Conservation (phyloP, 495 filamentous ascomycete species). For the Neurospora tetraspora region DNA sequence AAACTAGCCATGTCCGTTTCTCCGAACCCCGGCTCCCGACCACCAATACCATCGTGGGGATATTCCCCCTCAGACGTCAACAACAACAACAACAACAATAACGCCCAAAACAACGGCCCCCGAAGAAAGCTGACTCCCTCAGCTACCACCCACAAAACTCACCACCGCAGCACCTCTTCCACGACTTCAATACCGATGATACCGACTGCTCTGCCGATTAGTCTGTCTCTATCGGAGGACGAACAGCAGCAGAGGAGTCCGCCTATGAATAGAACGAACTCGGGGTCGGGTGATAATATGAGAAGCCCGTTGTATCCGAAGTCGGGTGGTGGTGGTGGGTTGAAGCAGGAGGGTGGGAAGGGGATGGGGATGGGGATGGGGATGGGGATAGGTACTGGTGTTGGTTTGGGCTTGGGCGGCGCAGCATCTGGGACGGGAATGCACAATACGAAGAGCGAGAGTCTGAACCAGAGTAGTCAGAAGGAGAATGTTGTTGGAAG, state of each 20-base stretch:
- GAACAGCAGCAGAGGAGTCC: slow-evolving; percentile 48
- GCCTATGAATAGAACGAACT: slow-evolving; percentile 23
- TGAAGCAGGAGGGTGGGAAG: no score
- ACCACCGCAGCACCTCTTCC: not conserved
- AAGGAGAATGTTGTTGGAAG: slow-evolving; percentile 25
- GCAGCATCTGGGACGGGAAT: no score
- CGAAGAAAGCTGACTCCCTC: not conserved
- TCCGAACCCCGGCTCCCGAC: slow-evolving; percentile 6
- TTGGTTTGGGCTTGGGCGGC: not conserved
- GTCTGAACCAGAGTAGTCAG: slow-evolving; percentile 5
- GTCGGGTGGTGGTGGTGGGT: slow-evolving; percentile 20
- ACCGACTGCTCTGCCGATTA: slow-evolving; percentile 45
- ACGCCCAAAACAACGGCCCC: not conserved
- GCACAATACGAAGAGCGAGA: no score
- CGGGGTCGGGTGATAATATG: slow-evolving; percentile 11
- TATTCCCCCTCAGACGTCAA: not conserved
- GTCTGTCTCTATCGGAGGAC: slow-evolving; percentile 66
- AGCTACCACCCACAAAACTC: not conserved
- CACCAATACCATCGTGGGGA: slow-evolving; percentile 20
- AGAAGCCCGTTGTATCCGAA: slow-evolving; percentile 30
- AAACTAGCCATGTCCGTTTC: slow-evolving; percentile 16
- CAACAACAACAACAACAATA: slow-evolving; percentile 12
- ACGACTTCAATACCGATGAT: slow-evolving; percentile 6
- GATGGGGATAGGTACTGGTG: no score
- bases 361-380: no score